Evolutionary conservation across 768 basidiomycete genomes (phyloP).

Genomic region (Mycena pura): DNA sequence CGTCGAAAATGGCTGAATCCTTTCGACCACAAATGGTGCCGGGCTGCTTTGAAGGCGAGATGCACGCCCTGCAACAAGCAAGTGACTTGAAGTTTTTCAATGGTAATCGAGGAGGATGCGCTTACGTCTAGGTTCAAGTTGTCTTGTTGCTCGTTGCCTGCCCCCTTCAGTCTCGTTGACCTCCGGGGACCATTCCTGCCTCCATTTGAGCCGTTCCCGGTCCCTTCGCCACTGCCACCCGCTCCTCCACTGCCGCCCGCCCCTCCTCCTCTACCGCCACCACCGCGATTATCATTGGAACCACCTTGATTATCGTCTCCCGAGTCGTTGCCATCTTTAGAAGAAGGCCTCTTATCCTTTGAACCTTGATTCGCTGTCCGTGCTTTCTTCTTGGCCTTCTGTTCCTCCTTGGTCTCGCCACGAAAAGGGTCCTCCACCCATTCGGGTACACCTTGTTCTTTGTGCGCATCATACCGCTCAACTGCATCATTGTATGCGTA

Average conservation of each 20-base stretch:
- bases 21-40: slow-evolving; percentile 7
- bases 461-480: slow-evolving; percentile 4
- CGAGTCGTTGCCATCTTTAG: neutral
- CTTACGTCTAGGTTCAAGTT: neutral
- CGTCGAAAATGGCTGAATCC: slow-evolving; percentile 13
- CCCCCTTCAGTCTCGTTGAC: neutral
- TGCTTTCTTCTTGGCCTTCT: neutral
- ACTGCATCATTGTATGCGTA: slow-evolving; percentile 13
- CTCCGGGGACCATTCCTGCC: neutral
- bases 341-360: too few relatives aligned
- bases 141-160: neutral
- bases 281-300: neutral
- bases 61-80: neutral
- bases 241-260: neutral
- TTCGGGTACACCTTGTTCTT: neutral
- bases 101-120: neutral
- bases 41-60: slow-evolving; percentile 5
- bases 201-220: too few relatives aligned
- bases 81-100: neutral
- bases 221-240: neutral
- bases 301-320: neutral
- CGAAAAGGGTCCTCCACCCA: slow-evolving; percentile 5
- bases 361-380: neutral
- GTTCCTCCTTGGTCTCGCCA: neutral
- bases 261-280: neutral